These are phyloP conservation scores for Marasmius oreades DNA, from an alignment of 1,284 basidiomycete species.

Conservation along the genomic window DNA sequence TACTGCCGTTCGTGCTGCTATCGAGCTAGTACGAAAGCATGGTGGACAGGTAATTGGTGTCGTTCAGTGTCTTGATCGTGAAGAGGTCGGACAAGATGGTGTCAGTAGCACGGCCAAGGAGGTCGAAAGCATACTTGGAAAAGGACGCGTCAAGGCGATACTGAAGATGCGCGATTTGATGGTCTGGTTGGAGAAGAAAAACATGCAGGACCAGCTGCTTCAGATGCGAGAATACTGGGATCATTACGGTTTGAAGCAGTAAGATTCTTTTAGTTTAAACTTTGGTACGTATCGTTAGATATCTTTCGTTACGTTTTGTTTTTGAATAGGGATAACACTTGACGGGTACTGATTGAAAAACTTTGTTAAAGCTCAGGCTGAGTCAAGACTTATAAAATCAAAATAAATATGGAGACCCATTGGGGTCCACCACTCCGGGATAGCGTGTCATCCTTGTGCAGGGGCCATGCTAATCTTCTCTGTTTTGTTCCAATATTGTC, in stretches of 20 bases:
- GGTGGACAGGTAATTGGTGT: constrained; percentile 87
- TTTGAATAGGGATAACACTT: no score
- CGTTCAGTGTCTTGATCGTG: constrained; percentile 84
- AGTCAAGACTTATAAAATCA: neutral
- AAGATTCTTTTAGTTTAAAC: no score
- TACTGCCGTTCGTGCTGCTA: constrained; percentile 84
- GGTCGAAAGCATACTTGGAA: constrained; percentile 74
- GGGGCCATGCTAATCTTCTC: constrained; percentile 24
- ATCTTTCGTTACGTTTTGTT: no score
- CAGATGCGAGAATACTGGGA: constrained; percentile 82
- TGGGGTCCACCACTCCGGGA: constrained; percentile 21
- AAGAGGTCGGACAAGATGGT: constrained; percentile 79
- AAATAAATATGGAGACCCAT: constrained; percentile 23
- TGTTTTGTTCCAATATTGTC: constrained; percentile 17
- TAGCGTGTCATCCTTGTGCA: constrained; percentile 23
- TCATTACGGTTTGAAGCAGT: constrained; percentile 67
- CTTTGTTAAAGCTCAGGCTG: neutral
- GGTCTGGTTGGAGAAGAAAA: constrained; percentile 72
- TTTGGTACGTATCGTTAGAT: no score
- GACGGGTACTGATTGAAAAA: no score
- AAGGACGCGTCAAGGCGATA: constrained; percentile 66
- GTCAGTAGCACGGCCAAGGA: constrained; percentile 78
- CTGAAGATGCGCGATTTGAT: constrained; percentile 88
- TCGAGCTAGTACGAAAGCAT: constrained; percentile 63
- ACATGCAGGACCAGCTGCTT: constrained; percentile 61